Evolutionary conservation across 805 yeast genomes (phyloP), one percentile per base, ranked within the genome.

Genomic region (Phaffomyces opuntiae): DNA sequence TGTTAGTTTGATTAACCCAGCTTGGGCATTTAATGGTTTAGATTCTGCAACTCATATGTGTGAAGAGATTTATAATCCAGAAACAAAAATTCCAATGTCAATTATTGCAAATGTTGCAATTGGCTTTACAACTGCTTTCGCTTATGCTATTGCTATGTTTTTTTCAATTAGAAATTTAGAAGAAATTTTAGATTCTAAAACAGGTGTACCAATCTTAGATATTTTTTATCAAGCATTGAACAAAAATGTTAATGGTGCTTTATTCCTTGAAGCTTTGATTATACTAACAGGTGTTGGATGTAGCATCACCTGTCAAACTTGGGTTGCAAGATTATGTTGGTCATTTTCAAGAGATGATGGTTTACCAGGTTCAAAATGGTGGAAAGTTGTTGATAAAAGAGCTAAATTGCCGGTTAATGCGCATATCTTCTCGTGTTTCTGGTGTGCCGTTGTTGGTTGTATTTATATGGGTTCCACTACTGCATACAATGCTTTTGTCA

Each of bases 41-140:
- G 88, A 81, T 56, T 75, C 79, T 46, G 85, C 86, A 4, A 78
- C 86, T 6, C 87, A 81, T 53, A 69, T 82, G 73, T 80, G 83
- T n/a, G 88, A 82, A 57, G 87, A 81, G 55, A 71, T 72, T 24
- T 53, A 65, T 13, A 61, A 70, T 17, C 83, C 84, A 9, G 70
- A 72, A 50, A 65, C 69, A 36, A 70, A 74, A 43, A 77, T 80
- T 42, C 86, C 87, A 21, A 71, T 70, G 39, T 78, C 82, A 2
- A 78, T 81, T 48, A 64, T 78, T 54, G 71, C 78, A 1, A 77
- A 84, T 2, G 81, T 81, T 1, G 70, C 77, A 6, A 77, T 82
- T 53, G 87, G 87, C 0, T 75, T 81, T 48, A 57, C 73, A 13
- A 82, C 87, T 7, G 66, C 79, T 4, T 73, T 77, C 51, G 51